phyloP scores from a whole-genome alignment of 2,329 filamentous ascomycete genomes.

The Aspergillus calidoustus region DNA sequence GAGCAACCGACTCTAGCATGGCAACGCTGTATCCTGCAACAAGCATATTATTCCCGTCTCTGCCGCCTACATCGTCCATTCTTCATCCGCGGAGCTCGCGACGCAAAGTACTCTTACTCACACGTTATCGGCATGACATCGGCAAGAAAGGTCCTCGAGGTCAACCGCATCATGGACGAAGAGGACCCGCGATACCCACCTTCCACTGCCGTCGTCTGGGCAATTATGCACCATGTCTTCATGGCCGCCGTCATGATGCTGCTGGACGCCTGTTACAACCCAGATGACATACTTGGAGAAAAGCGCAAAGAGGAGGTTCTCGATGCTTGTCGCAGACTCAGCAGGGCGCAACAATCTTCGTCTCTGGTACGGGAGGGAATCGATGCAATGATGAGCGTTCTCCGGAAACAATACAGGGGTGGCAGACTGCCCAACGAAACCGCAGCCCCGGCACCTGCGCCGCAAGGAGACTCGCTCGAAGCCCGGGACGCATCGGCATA shows the following conservation, averaged over 20 bases:
- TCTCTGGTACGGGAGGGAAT: constrained; percentile 38
- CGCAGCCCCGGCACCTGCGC: background rate
- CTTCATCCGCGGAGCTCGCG: constrained; percentile 42
- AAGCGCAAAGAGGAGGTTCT: constrained; percentile 43
- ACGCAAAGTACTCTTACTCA: constrained; percentile 44
- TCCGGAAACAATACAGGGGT: constrained; percentile 38
- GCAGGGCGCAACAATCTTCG: constrained; percentile 40
- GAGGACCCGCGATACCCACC: constrained; percentile 31
- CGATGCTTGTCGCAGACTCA: constrained; percentile 44
- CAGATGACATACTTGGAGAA: constrained; percentile 42
- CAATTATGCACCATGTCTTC: constrained; percentile 46
- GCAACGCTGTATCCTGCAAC: constrained; percentile 43
- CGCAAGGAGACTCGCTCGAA: background rate
- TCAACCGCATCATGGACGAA: constrained; percentile 41
- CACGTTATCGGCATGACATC: constrained; percentile 43
- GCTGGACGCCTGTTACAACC: constrained; percentile 48
- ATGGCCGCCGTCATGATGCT: constrained; percentile 46
- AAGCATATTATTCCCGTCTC: constrained; percentile 40
- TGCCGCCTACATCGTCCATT: constrained; percentile 47
- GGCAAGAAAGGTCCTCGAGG: constrained; percentile 43
- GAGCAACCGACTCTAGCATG: constrained; percentile 36
- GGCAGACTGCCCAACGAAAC: constrained; percentile 16
- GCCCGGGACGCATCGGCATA: background rate
- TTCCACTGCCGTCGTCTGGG: constrained; percentile 36
- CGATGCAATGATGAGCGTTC: constrained; percentile 42